These are phyloP conservation scores for Begonia masoniana DNA, from an alignment of 306 rosid species.

Conservation along the genomic window DNA sequence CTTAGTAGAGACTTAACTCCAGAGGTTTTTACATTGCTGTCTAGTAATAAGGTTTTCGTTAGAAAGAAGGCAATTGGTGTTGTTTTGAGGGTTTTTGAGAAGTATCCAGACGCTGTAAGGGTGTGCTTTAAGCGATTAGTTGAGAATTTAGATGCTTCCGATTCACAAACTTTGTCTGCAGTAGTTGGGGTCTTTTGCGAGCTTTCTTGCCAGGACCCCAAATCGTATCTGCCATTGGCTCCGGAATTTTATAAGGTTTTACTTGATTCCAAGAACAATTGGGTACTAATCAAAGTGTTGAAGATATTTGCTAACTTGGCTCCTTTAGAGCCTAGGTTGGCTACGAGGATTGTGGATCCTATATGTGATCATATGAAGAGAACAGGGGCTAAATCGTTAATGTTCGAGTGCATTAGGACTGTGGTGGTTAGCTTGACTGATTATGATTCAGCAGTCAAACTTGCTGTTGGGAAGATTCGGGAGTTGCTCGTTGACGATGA, in stretches of 20 bases:
- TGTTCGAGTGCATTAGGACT: slow-evolving; percentile 79
- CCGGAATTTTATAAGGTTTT: slow-evolving; percentile 73
- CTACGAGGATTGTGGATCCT: slow-evolving; percentile 65
- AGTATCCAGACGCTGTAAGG: slow-evolving; percentile 73
- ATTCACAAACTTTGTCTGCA: slow-evolving; percentile 42
- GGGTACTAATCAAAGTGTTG: slow-evolving; percentile 74
- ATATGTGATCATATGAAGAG: slow-evolving; percentile 59
- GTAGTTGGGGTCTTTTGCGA: slow-evolving; percentile 87
- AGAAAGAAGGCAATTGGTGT: slow-evolving; percentile 69
- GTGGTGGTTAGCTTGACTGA: slow-evolving; percentile 61
- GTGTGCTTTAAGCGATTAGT: slow-evolving; percentile 90
- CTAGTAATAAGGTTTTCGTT: slow-evolving; percentile 39
- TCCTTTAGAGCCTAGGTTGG: slow-evolving; percentile 68
- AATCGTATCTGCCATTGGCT: slow-evolving; percentile 71
- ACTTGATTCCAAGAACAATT: slow-evolving; percentile 71
- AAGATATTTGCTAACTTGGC: slow-evolving; percentile 74
- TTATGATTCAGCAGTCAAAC: slow-evolving; percentile 57
- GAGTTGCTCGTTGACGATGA: slow-evolving; percentile 73
- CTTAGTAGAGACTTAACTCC: slow-evolving; percentile 80
- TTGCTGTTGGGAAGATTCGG: slow-evolving; percentile 46
- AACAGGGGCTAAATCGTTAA: slow-evolving; percentile 63
- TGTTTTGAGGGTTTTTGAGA: slow-evolving; percentile 61
- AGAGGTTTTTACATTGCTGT: slow-evolving; percentile 54
- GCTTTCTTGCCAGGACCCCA: slow-evolving; percentile 51
- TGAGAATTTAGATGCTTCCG: slow-evolving; percentile 66